Conservation (phyloP, 257 asterid genomes). For the Asclepias syriaca region DNA sequence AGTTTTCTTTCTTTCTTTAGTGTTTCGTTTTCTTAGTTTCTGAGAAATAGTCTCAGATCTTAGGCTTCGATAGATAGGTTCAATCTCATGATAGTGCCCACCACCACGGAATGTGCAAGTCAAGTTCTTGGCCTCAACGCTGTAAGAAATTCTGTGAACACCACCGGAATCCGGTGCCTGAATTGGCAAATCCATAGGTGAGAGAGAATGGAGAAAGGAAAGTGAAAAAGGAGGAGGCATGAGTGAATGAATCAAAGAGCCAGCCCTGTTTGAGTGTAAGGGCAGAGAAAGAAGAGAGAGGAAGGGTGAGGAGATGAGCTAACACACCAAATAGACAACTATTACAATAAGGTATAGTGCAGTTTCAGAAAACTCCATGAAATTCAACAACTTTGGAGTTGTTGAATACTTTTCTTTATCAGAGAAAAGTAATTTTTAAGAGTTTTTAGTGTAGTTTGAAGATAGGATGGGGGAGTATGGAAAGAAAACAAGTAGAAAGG, state of each 20-base stretch:
- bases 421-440: slow-evolving; percentile 15
- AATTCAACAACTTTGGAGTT: slow-evolving; percentile 30
- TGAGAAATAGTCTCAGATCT: too few species aligned
- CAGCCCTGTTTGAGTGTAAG: background rate
- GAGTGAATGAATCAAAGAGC: background rate
- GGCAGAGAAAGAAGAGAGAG: background rate
- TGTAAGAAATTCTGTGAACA: slow-evolving; percentile 25
- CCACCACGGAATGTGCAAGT: slow-evolving; percentile 35
- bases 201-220: slow-evolving; percentile 15
- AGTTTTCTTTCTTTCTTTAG: too few species aligned
- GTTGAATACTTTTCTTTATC: slow-evolving; percentile 1
- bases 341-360: background rate
- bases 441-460: slow-evolving; percentile 9
- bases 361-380: slow-evolving; percentile 8
- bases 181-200: slow-evolving; percentile 60
- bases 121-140: slow-evolving; percentile 47
- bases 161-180: slow-evolving; percentile 25
- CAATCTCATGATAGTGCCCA: slow-evolving; percentile 20
- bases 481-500: slow-evolving; percentile 17
- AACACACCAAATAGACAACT: slow-evolving; percentile 42
- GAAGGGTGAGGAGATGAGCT: slow-evolving; percentile 49
- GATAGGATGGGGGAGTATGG: slow-evolving; percentile 10
- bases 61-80: too few species aligned
- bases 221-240: slow-evolving; percentile 15
- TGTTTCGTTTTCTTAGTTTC: too few species aligned